These are phyloP conservation scores for Kazachstania sp. DNA, from an alignment of 1,139 yeast species.

Conservation along the genomic window DNA sequence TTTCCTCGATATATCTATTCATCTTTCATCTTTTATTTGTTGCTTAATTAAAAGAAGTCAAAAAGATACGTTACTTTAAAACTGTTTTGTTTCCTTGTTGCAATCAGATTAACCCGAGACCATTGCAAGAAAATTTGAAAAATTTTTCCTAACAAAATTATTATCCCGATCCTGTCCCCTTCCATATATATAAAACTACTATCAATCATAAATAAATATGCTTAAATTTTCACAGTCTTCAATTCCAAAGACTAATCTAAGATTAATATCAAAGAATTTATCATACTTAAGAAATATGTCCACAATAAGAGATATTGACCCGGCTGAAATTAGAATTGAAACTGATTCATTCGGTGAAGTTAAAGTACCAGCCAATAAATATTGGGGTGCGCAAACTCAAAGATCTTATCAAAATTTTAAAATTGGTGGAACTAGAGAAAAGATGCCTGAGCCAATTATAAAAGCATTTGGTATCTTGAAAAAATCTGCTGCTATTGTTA, in stretches of 20 bases:
- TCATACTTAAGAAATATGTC: slow-evolving; percentile 1
- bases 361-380: slow-evolving; percentile 73
- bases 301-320: slow-evolving; percentile 1
- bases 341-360: slow-evolving; percentile 96
- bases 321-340: slow-evolving; percentile 51
- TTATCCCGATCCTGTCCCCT: too few relatives aligned
- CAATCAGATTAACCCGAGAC: too few relatives aligned
- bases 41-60: too few relatives aligned
- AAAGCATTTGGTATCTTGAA: slow-evolving; percentile 89
- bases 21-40: too few relatives aligned
- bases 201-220: not conserved
- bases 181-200: too few relatives aligned
- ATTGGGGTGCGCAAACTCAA: slow-evolving; percentile 99
- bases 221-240: not conserved
- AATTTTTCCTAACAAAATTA: too few relatives aligned
- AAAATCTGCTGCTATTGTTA: slow-evolving; percentile 91
- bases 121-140: too few relatives aligned
- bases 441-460: slow-evolving; percentile 85
- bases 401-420: slow-evolving; percentile 87
- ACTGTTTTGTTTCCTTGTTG: too few relatives aligned
- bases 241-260: not conserved
- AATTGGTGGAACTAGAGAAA: slow-evolving; percentile 87
- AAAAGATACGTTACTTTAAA: too few relatives aligned
- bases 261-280: not conserved
- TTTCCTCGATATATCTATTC: too few relatives aligned